Evolutionary conservation across 345 rosid species (phyloP).

Genomic region (Rhodamnia argentea): DNA sequence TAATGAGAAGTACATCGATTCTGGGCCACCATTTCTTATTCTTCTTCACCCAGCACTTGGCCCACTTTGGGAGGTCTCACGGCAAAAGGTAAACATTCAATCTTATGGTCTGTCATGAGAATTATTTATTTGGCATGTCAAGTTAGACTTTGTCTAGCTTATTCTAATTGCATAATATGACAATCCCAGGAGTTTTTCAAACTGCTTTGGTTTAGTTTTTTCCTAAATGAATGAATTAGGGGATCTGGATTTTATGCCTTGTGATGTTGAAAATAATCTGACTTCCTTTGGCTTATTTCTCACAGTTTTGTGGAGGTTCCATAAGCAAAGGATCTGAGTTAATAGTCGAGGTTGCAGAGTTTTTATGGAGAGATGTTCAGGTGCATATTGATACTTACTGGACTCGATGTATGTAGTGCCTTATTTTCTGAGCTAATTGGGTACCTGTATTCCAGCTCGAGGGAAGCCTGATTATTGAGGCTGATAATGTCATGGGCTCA

Average conservation of each 20-base stretch:
- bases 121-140: neutral
- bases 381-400: slow-evolving; percentile 17
- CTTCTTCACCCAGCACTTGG: slow-evolving; percentile 93
- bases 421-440: slow-evolving; percentile 8
- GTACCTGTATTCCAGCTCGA: slow-evolving; percentile 41
- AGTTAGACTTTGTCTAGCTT: neutral
- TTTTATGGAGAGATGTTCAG: slow-evolving; percentile 86
- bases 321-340: slow-evolving; percentile 70
- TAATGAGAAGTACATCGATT: slow-evolving; percentile 49
- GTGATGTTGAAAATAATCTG: neutral
- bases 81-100: slow-evolving; percentile 53
- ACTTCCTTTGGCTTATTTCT: neutral
- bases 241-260: neutral
- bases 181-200: neutral
- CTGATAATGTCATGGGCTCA: slow-evolving; percentile 75
- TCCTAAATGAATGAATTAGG: neutral
- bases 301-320: slow-evolving; percentile 70
- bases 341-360: slow-evolving; percentile 82
- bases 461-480: slow-evolving; percentile 71
- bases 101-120: neutral
- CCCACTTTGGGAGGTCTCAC: slow-evolving; percentile 86
- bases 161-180: neutral
- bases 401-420: neutral
- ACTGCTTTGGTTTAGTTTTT: neutral
- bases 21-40: slow-evolving; percentile 82